Base-by-base conservation (phyloP, 2,329 filamentous ascomycete genomes). In the Nothophoma quercina region DNA sequence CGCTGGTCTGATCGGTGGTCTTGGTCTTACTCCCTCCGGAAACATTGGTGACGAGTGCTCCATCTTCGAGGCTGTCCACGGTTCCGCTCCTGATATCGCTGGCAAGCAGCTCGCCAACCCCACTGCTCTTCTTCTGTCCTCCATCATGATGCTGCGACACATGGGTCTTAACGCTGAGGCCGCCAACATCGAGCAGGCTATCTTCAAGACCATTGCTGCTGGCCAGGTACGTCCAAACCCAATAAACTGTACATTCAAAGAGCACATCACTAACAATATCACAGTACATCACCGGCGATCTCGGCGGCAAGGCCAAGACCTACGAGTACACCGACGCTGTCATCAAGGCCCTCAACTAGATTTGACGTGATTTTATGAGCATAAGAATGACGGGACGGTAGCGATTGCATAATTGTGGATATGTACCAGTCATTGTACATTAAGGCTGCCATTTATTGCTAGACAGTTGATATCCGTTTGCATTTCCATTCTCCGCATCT, bases 1-100 rank as follows among this genome's bases (percentile, higher is more conserved):
- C 83, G 95, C 95, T 71, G 95, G 95, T 81, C 85, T 99, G 67
- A 98, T 99, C 71, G 95, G 95, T 76, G 95, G 95, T 79, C 89
- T 99, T 62, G 95, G 95, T 77, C 87, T 99, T 44, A 97, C 95
- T 30, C 95, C 95, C 63, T 98, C 93, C 30, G 95, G 93, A 73
- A 99, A 99, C 86, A 98, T 97, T 74, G 95, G 92, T 79, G 92
- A 97, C 80, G 90, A 96, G 83, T 98, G 92, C 88, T 96, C 91
- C 77, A 97, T 98, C 83, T 99, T 99, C 83, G 95, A 99, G 83
- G 95, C 95, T 70, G 95, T 99, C 71, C 95, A 99, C 84, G 93
- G 93, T 69, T 96, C 92, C 63, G 93, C 93, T 55, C 93, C 93
- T 56, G 93, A 98, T 78, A 98, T 98, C 76, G 92, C 91, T 63